phyloP scores from a whole-genome alignment of 2,329 filamentous ascomycete species.

The Penicillium sp. region DNA sequence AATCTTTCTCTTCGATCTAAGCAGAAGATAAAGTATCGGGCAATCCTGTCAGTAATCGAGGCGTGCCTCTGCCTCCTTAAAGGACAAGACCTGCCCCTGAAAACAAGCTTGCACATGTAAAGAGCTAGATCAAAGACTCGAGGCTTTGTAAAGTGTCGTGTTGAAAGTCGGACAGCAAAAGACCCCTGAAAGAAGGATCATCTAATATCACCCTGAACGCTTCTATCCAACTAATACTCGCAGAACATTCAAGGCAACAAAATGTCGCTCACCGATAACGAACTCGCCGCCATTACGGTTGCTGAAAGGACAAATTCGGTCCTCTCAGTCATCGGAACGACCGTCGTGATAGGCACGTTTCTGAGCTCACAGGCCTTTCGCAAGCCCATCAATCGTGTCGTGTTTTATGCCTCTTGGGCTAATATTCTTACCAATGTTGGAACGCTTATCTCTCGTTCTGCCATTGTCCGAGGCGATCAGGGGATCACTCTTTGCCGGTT shows the following conservation, averaged over 20 bases:
- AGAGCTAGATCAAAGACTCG: neutral
- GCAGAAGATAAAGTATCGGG: neutral
- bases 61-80: neutral
- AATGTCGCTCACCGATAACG: conserved; percentile 25
- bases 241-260: neutral
- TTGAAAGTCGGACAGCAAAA: neutral
- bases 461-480: conserved; percentile 47
- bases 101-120: neutral
- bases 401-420: conserved; percentile 79
- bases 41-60: neutral
- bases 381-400: conserved; percentile 80
- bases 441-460: conserved; percentile 66
- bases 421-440: conserved; percentile 75
- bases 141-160: neutral
- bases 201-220: conserved; percentile 8
- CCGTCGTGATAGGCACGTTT: conserved; percentile 71
- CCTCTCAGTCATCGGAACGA: conserved; percentile 65
- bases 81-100: neutral
- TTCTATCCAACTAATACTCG: neutral
- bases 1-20: neutral
- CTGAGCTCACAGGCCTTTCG: conserved; percentile 65
- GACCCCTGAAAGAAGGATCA: neutral
- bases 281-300: conserved; percentile 54
- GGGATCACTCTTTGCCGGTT: conserved; percentile 63
- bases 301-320: conserved; percentile 67